Conservation (phyloP, 345 rosid species). For the Angophora floribunda region DNA sequence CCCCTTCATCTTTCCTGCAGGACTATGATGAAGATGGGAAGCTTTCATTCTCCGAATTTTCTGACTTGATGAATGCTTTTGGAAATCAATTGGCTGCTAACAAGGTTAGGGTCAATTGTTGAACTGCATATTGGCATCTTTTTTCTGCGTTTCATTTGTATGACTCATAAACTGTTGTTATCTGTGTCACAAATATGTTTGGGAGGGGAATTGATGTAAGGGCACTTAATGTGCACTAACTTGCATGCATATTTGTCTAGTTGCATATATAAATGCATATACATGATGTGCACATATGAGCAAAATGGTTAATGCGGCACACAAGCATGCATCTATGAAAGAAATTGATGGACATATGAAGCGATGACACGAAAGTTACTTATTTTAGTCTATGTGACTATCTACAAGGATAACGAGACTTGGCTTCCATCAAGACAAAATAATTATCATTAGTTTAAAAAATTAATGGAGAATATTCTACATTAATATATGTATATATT, state of each 20-base stretch:
- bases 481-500: background rate
- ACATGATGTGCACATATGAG: background rate
- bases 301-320: background rate
- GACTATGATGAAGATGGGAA: constrained; percentile 81
- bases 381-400: background rate
- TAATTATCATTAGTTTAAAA: background rate
- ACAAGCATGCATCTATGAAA: background rate
- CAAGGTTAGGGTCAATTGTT: constrained; percentile 42
- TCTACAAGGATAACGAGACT: background rate
- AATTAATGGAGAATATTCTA: background rate
- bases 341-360: background rate
- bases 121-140: background rate
- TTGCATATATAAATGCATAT: background rate
- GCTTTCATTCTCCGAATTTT: constrained; percentile 77
- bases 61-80: constrained; percentile 66
- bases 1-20: constrained; percentile 11
- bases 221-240: background rate
- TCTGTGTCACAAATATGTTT: background rate
- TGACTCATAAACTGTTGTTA: background rate
- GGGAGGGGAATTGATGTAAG: background rate
- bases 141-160: background rate
- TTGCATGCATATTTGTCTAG: background rate
- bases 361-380: background rate
- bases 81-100: constrained; percentile 70
- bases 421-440: background rate